Conservation (phyloP, 1,284 basidiomycete species). For the Vanrija sp. region DNA sequence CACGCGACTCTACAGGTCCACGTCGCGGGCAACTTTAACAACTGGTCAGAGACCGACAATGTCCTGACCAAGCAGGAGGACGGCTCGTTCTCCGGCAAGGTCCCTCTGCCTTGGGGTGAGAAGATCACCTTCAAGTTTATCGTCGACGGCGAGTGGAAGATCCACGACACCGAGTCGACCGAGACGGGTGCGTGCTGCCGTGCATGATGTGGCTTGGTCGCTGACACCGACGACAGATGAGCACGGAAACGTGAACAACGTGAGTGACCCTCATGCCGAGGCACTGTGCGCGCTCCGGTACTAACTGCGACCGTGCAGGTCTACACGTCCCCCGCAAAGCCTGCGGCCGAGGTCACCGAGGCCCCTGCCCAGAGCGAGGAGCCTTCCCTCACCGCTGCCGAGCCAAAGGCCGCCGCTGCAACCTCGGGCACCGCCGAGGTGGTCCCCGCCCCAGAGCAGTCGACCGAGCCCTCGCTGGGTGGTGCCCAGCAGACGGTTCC, state of each 20-base stretch:
- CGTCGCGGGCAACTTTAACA: conserved; percentile 47
- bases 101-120: conserved; percentile 44
- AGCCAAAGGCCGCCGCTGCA: conserved; percentile 6
- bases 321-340: conserved; percentile 8
- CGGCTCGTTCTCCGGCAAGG: conserved; percentile 34
- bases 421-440: conserved; percentile 2
- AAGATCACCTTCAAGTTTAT: conserved; percentile 50
- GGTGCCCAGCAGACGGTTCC: conserved; percentile 22
- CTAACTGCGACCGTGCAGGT: conserved; percentile 1
- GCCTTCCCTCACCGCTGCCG: neutral
- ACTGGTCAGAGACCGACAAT: conserved; percentile 43
- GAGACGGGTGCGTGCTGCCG: conserved; percentile 43
- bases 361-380: neutral
- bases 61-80: conserved; percentile 38
- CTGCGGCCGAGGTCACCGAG: neutral
- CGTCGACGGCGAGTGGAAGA: conserved; percentile 49
- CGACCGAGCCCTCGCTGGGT: no score
- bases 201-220: neutral
- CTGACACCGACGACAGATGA: conserved; percentile 31
- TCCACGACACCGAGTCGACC: conserved; percentile 49
- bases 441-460: no score
- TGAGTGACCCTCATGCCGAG: conserved; percentile 9
- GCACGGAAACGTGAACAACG: conserved; percentile 51
- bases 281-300: neutral
- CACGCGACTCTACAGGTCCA: conserved; percentile 27